Conservation (phyloP, 139 green algal genomes). For the Chlorokybus atmophyticus region DNA sequence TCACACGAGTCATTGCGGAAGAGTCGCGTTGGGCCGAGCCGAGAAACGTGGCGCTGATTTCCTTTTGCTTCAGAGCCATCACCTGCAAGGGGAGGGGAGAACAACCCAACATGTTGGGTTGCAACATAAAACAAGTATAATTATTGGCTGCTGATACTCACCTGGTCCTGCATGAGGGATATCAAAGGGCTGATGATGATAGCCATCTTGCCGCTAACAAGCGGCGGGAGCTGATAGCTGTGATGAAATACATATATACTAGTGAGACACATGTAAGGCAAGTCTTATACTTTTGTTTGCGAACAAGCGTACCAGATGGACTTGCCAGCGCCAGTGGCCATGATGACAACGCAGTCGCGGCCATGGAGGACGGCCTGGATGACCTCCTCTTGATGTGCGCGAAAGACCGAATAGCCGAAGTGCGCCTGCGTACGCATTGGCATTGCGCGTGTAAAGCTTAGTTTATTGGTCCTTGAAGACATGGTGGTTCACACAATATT, state of each 20-base stretch:
- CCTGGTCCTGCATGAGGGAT: slow-evolving; percentile 88
- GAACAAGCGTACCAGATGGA: slow-evolving; percentile 19
- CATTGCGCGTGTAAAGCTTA: too few relatives aligned
- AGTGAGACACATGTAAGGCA: background rate
- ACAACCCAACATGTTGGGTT: background rate
- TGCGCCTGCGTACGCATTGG: too few relatives aligned
- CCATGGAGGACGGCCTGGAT: slow-evolving; percentile 48
- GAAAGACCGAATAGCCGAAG: slow-evolving; percentile 20
- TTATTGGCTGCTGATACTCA: too few relatives aligned
- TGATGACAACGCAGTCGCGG: slow-evolving; percentile 70
- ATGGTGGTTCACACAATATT: too few relatives aligned
- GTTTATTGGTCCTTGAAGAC: too few relatives aligned
- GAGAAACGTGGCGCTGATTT: slow-evolving; percentile 17
- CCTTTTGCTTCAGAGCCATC: slow-evolving; percentile 16
- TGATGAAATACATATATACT: background rate
- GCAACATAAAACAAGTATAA: too few relatives aligned
- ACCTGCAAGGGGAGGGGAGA: slow-evolving; percentile 8
- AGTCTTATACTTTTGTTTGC: background rate
- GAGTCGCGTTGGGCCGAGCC: slow-evolving; percentile 18
- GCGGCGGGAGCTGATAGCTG: slow-evolving; percentile 68
- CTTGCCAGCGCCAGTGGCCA: slow-evolving; percentile 84
- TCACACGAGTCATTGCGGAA: background rate
- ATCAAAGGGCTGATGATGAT: slow-evolving; percentile 88
- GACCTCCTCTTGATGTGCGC: slow-evolving; percentile 35
- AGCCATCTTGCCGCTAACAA: slow-evolving; percentile 56